These are phyloP conservation scores for Diaporthe sp. DNA, from an alignment of 2,329 filamentous ascomycete species.

Conservation along the genomic window DNA sequence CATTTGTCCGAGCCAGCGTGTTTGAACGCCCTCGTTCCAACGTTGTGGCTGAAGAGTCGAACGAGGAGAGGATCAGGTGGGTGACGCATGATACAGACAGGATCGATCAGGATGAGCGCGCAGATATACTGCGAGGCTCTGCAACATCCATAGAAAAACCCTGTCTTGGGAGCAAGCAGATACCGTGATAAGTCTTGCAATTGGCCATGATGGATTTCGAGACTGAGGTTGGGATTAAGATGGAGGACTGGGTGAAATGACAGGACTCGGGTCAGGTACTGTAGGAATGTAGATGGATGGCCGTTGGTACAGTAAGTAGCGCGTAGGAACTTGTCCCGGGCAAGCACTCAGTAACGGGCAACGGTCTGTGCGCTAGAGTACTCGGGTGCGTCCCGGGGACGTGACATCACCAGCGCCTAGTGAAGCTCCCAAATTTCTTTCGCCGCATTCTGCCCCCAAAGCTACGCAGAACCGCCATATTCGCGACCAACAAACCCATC, in stretches of 20 bases:
- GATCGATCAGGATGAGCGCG: neutral
- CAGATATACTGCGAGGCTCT: neutral
- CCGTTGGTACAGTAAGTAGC: no score
- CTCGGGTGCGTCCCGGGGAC: neutral
- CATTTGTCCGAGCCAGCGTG: neutral
- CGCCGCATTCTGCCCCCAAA: constrained; percentile 2
- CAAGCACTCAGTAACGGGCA: neutral
- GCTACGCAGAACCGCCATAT: neutral
- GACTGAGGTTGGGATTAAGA: neutral
- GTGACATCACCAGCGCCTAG: constrained; percentile 25
- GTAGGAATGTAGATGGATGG: neutral
- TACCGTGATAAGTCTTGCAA: neutral
- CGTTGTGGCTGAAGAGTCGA: constrained; percentile 23
- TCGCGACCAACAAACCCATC: constrained; percentile 14
- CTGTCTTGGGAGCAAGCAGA: neutral
- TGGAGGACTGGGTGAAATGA: no score
- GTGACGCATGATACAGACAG: neutral
- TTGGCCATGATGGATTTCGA: neutral
- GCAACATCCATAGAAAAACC: neutral
- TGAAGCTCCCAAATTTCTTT: constrained; percentile 34
- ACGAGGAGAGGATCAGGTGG: constrained; percentile 5
- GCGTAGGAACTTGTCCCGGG: neutral
- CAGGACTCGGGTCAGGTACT: neutral
- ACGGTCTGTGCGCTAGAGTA: constrained; percentile 8
- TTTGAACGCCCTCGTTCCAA: constrained; percentile 3